Base-by-base conservation (phyloP, 192 early-diverging fungal genomes). In the Dispira simplex region DNA sequence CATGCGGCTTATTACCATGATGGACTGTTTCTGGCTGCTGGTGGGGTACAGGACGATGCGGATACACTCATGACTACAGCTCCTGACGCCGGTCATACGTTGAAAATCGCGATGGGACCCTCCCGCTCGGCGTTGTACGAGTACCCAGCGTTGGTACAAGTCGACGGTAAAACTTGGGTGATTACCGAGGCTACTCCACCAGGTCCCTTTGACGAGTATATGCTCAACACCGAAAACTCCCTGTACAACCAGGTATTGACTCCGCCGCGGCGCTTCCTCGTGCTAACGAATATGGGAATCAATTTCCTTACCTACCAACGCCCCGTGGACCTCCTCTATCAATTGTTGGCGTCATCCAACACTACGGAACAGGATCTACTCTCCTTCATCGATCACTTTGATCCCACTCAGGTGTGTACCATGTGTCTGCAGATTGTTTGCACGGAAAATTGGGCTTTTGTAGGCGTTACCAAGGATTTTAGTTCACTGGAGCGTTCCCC, bases 151-250 rank as follows among this genome's bases (percentile, higher is more conserved):
- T 60, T 69, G 18, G 60, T 76, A 43, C 74, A 76, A 12, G 66
- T 92, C 18, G 84, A 90, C 57, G 93, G 93, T 20, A 89, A 88
- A 63, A 87, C 89, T 2, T 87, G 89, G 83, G 84, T 83, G 11
- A 89, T 97, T 57, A 78, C 79, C 6, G 90, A 90, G 58, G 27
- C 67, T n/a, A 66, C 72, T 8, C 66, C 43, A 28, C 57, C 64
- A 16, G 45, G 18, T 44, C 32, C 58, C 16, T 67, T 76, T 46
- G 32, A 16, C 14, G 10, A 28, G 32, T 60, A 43, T 44, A 11
- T 12, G 6, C 58, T 16, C 27, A 18, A 11, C 8, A 43, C 71
- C 3, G 49, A 69, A 16, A 90, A 90, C 65, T 88, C 91, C 65
- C 68, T 92, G 46, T 81, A 73, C 0, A 78, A 83, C 0, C 84